These are phyloP conservation scores for Hanseniaspora osmophila DNA, from an alignment of 805 yeast genomes.

Conservation along the genomic window DNA sequence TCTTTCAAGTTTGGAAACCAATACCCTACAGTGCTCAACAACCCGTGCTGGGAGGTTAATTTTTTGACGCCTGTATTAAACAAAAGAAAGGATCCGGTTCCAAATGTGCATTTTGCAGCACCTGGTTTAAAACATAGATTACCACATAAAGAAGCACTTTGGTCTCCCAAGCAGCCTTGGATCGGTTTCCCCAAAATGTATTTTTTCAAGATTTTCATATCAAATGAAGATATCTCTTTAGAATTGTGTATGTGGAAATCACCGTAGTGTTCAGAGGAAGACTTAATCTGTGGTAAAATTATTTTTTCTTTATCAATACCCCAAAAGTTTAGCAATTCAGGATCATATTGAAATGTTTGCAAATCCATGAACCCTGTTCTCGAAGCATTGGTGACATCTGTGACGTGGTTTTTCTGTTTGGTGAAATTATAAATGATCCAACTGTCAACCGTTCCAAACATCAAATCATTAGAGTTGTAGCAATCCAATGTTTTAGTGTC, in stretches of 20 bases:
- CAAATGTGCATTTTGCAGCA: conserved; percentile 88
- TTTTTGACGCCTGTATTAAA: conserved; percentile 73
- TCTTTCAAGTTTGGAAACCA: conserved; percentile 61
- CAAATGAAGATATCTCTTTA: conserved; percentile 27
- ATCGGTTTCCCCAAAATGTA: conserved; percentile 45
- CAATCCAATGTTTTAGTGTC: conserved; percentile 49
- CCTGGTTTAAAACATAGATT: conserved; percentile 77
- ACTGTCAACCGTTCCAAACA: conserved; percentile 90
- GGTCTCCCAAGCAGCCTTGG: conserved; percentile 88
- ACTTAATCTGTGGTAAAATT: conserved; percentile 58
- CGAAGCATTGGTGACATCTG: conserved; percentile 86
- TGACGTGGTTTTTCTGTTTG: conserved; percentile 49
- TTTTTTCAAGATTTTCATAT: conserved; percentile 39
- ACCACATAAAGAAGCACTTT: conserved; percentile 85
- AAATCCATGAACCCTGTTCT: conserved; percentile 84
- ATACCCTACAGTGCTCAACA: conserved; percentile 79
- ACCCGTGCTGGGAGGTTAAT: conserved; percentile 62
- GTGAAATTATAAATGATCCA: conserved; percentile 86
- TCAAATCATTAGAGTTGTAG: conserved; percentile 62
- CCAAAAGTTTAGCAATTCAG: conserved; percentile 63
- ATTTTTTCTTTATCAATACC: conserved; percentile 57
- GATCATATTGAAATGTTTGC: conserved; percentile 61
- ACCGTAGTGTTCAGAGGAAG: conserved; percentile 71
- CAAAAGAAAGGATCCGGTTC: conserved; percentile 86
- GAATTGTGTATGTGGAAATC: conserved; percentile 49